A percentile compares a stretch with the other conserved stretches of the same genome.
phyloP scores from a whole-genome alignment of 1,139 yeast species.

The Protomyces lactucae-debilis region DNA sequence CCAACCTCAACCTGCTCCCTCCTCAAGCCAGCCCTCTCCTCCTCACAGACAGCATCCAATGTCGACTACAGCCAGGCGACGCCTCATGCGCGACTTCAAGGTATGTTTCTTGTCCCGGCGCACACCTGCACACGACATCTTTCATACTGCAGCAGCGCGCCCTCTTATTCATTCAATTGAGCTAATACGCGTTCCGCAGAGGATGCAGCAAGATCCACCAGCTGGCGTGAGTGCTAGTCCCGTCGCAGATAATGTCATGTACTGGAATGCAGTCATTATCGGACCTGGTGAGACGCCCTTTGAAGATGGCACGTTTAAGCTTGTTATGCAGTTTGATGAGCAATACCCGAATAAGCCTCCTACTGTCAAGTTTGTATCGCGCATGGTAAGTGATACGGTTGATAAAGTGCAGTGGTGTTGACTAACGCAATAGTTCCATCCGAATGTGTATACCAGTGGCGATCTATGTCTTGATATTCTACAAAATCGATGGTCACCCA shows the following conservation, averaged over 20 bases:
- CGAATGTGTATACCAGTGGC: slow-evolving; percentile 92
- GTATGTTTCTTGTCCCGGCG: slow-evolving; percentile 43
- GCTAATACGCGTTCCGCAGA: slow-evolving; percentile 41
- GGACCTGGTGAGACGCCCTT: slow-evolving; percentile 98
- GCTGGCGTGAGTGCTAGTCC: slow-evolving; percentile 98
- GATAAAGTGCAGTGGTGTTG: not conserved
- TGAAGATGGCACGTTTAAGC: slow-evolving; percentile 94
- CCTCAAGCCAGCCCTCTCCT: no score
- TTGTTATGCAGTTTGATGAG: slow-evolving; percentile 84
- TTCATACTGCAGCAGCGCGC: not conserved
- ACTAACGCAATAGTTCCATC: slow-evolving; percentile 57
- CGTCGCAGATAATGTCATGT: slow-evolving; percentile 92
- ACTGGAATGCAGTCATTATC: slow-evolving; percentile 94
- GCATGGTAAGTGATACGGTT: slow-evolving; percentile 50
- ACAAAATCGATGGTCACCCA: slow-evolving; percentile 98
- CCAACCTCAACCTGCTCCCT: not conserved
- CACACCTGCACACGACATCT: no score
- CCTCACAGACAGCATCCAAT: slow-evolving; percentile 40
- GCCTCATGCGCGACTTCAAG: slow-evolving; percentile 97
- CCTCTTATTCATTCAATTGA: not conserved
- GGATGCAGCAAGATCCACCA: slow-evolving; percentile 98
- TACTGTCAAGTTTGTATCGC: slow-evolving; percentile 77
- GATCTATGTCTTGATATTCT: slow-evolving; percentile 92
- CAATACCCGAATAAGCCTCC: slow-evolving; percentile 98
- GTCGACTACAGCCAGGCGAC: slow-evolving; percentile 98